These are phyloP conservation scores for Alternaria viburni DNA, from an alignment of 2,329 filamentous ascomycete species.

Conservation along the genomic window DNA sequence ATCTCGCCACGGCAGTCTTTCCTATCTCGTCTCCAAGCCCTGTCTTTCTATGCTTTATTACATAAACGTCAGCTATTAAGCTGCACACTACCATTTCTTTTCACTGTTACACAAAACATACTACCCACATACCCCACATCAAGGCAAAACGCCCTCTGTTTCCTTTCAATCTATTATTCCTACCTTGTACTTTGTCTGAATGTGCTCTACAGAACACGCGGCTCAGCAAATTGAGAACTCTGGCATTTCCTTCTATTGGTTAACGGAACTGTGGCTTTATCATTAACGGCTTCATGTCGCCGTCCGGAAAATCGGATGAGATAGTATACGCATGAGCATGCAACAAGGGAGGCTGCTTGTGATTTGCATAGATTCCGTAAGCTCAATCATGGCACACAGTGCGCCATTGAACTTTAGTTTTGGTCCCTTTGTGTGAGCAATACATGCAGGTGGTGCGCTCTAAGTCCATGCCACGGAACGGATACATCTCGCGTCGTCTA, in stretches of 20 bases:
- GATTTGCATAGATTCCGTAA: conserved; percentile 1
- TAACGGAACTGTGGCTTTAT: background rate
- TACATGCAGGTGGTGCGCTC: background rate
- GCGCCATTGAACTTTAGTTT: background rate
- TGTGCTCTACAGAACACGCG: background rate
- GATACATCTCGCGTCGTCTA: background rate
- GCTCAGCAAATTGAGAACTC: background rate
- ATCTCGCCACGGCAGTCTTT: conserved; percentile 13
- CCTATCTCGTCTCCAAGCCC: background rate
- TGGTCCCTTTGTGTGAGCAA: background rate
- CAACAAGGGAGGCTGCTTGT: conserved; percentile 3
- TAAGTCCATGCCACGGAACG: background rate
- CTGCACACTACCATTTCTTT: conserved; percentile 1
- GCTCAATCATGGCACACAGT: conserved; percentile 5
- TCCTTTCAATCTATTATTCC: background rate
- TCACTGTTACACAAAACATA: conserved; percentile 1
- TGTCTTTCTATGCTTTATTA: background rate
- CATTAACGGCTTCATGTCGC: background rate
- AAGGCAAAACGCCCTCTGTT: background rate
- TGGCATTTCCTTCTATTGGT: background rate
- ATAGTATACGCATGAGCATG: background rate
- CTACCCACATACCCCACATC: conserved; percentile 1
- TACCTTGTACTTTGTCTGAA: background rate
- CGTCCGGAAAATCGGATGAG: background rate
- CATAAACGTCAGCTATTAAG: conserved; percentile 4